Conservation (phyloP, 495 filamentous ascomycete genomes). For the Penicillium subrubescens region DNA sequence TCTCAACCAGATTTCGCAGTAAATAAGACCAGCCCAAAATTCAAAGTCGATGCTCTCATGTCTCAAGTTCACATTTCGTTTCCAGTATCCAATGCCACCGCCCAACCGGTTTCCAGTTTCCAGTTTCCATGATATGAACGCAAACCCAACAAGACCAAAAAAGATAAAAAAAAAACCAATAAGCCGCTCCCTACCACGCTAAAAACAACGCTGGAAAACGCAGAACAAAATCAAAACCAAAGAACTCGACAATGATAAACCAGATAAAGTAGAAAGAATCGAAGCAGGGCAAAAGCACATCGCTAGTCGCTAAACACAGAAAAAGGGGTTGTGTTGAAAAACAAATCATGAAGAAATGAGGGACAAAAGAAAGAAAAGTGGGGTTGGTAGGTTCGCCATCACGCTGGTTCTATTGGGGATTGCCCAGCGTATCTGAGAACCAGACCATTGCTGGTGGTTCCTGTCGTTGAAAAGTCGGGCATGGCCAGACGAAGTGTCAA, state of each 20-base stretch:
- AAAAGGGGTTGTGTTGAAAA: not conserved
- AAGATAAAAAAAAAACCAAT: not conserved
- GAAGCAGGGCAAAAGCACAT: not conserved
- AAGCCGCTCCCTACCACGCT: slow-evolving; percentile 5
- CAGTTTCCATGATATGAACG: slow-evolving; percentile 1
- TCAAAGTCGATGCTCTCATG: not conserved
- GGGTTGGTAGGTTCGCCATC: not conserved
- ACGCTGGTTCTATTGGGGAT: not conserved
- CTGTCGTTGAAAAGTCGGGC: not conserved
- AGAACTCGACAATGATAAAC: not conserved
- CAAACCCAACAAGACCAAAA: not conserved
- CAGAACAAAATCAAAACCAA: not conserved
- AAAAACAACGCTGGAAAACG: slow-evolving; percentile 14
- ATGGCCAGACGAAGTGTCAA: not conserved
- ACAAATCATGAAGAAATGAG: not conserved
- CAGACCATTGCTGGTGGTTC: not conserved
- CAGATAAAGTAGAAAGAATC: not conserved
- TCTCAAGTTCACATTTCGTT: not conserved
- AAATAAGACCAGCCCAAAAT: not conserved
- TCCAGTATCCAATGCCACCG: not conserved
- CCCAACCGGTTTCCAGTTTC: not conserved
- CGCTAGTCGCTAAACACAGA: not conserved
- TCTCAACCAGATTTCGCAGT: not conserved
- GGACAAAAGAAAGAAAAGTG: not conserved
- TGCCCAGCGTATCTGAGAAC: not conserved